Percentiles rank a stretch among this genome's conserved stretches.
phyloP scores from a whole-genome alignment of 2,329 filamentous ascomycete genomes.

The Aspergillus bombycis region DNA sequence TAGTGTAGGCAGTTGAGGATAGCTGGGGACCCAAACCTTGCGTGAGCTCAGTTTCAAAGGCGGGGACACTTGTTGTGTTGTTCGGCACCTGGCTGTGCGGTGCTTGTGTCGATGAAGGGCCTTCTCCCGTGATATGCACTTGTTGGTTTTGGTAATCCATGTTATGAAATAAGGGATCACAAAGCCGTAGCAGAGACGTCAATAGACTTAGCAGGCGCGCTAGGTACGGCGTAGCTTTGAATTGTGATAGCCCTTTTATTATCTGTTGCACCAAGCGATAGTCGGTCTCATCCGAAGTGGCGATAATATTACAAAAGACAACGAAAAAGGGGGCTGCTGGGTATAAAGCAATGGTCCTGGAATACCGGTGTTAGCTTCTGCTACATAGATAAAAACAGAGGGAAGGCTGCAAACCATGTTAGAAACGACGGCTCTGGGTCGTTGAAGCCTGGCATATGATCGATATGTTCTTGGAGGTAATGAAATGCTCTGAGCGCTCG shows the following conservation, averaged over 20 bases:
- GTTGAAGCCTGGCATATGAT: constrained; percentile 12
- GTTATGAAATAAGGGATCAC: constrained; percentile 10
- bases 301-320: constrained; percentile 30
- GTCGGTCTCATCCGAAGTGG: constrained; percentile 22
- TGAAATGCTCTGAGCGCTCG: constrained; percentile 17
- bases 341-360: constrained; percentile 17
- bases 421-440: constrained; percentile 21
- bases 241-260: constrained; percentile 20
- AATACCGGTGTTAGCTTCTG: neutral
- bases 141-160: neutral
- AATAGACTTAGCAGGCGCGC: constrained; percentile 21
- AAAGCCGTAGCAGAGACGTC: constrained; percentile 13
- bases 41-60: neutral
- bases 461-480: constrained; percentile 16
- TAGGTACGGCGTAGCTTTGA: constrained; percentile 22
- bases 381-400: rapidly evolving
- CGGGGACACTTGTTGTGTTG: neutral
- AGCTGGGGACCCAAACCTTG: no score
- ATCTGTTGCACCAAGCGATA: constrained; percentile 24
- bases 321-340: constrained; percentile 29
- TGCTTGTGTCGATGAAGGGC: neutral
- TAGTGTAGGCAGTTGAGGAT: neutral
- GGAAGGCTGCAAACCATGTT: constrained; percentile 20
- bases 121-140: neutral
- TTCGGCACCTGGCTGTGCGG: neutral